Evolutionary conservation across 2,329 filamentous ascomycete genomes (phyloP), one percentile per base, ranked within the genome.

Genomic region (Dichotomopilus funicola): DNA sequence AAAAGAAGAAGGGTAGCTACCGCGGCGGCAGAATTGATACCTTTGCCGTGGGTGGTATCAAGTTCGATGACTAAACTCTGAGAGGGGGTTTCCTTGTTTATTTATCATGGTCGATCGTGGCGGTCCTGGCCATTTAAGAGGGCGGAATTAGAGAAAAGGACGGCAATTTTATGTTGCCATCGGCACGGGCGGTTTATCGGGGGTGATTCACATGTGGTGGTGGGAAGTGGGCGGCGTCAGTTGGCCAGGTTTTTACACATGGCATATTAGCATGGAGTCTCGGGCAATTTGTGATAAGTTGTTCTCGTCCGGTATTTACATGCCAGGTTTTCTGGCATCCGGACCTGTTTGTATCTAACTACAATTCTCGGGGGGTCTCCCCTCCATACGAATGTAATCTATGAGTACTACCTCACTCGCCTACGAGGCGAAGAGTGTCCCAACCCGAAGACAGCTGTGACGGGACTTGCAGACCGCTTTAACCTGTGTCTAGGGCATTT

Each of bases 1-100:
- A 99, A 80, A 94, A 91, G 81, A 91, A 91, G 80, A 80, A 85
- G 64, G 94, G 94, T 50, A 89, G 87, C 62, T 99, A 96, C 78
- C 85, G 88, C 48, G 94, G 94, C 45, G 94, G 94, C 6, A 73
- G 80, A 51, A 95, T 99, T 66, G 91, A 99, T 69, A 88, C 92
- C 52, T 74, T 79, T 11, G 84, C 86, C 19, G 87, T 87, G 61
- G 91, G 92, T 73, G 87, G 89, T 56, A 88, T 96, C 75, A 96
- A 95, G 75, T 99, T 99, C 72, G 91, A 96, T 2, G 89, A 95
- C 66, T 95, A 82, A 38, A 10, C 4, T 34, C 4, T 19, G 13
- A 13, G 9, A 8, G 45, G 12, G 35, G 11, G 8, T 2, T 19
- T 13, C 35, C 1, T 51, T 34, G 27, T 40, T 52, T 40, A 42